phyloP scores from a whole-genome alignment of 2,329 filamentous ascomycete genomes.

The Mycosphaerella sp. region DNA sequence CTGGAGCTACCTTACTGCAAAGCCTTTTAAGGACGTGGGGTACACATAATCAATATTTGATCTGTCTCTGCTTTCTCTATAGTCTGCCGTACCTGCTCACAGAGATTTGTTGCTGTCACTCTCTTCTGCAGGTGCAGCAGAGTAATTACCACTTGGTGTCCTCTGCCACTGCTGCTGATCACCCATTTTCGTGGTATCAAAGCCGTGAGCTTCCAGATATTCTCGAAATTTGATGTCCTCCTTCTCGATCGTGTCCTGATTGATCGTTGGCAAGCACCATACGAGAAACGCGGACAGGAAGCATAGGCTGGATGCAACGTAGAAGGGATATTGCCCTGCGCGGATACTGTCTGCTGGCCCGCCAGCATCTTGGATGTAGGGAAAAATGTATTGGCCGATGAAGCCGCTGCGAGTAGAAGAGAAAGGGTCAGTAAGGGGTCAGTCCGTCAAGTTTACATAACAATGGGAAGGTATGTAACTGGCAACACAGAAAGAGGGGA shows the following conservation, averaged over 20 bases:
- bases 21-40: too few species aligned
- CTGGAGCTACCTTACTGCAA: too few species aligned
- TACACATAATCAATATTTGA: too few species aligned
- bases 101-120: background rate
- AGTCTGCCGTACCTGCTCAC: background rate
- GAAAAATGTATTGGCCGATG: slow-evolving; percentile 75
- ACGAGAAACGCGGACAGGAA: slow-evolving; percentile 65
- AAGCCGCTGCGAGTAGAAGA: slow-evolving; percentile 61
- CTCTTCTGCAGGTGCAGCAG: slow-evolving; percentile 5
- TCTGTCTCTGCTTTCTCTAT: too few species aligned
- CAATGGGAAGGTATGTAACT: too few species aligned
- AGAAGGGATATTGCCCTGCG: slow-evolving; percentile 79
- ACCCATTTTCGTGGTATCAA: slow-evolving; percentile 51
- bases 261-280: slow-evolving; percentile 67
- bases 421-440: background rate
- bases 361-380: slow-evolving; percentile 54
- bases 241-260: slow-evolving; percentile 72
- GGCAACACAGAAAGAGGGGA: background rate
- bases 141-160: background rate
- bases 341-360: slow-evolving; percentile 45
- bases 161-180: slow-evolving; percentile 9
- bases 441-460: background rate
- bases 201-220: slow-evolving; percentile 68
- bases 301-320: slow-evolving; percentile 70
- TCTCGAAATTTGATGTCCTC: slow-evolving; percentile 72